Evolutionary conservation across 495 filamentous ascomycete genomes (phyloP), one percentile per base, ranked within the genome.

Genomic region (Rostrohypoxylon terebratum): DNA sequence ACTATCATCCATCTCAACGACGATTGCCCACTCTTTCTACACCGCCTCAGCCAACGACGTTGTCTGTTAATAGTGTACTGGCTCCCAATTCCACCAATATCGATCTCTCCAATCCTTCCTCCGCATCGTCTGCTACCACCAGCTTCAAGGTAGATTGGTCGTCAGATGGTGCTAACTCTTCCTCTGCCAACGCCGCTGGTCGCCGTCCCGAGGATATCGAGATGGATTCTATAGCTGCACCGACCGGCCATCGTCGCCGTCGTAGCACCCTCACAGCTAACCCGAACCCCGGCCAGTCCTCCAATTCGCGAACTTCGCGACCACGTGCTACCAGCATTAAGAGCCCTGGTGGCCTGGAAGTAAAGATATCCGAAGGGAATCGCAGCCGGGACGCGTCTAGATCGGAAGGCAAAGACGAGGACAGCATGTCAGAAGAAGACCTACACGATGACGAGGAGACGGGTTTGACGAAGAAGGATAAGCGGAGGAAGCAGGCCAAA

Each of bases 391-490:
- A 71, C 48, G 45, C 66, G 48, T 73, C 74, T 14, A 54, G 71
- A 36, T 69, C 76, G 9, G 74, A 74, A 11, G 55, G 74, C 44
- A 69, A 61, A 38, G 75, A 79, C 20, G 77, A 80, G 16, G 77
- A 75, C 10, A 76, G 69, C 14, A 51, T 83, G 38, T 87, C 88
- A 2, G 90, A 93, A 67, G 91, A 95, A 64, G 90, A 89, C 50
- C 78, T 91, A n/a, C 89, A 91, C 63, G 92, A 95, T 80, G 94
- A 97, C 77, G 94, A 96, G 79, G 94, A 97, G 83, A 91, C 92
- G 0, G 94, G 93, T 9, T 83, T 98, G 70, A 97, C 93, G 40
- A 85, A 85, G 66, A 87, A 85, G 64, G 91, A 95, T 71, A 87
- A 85, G 77, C 85, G 87, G 70, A 87, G 89, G 73, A 87, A 92